Evolutionary conservation across 1,139 yeast species (phyloP).

Genomic region (Candida neerlandica): DNA sequence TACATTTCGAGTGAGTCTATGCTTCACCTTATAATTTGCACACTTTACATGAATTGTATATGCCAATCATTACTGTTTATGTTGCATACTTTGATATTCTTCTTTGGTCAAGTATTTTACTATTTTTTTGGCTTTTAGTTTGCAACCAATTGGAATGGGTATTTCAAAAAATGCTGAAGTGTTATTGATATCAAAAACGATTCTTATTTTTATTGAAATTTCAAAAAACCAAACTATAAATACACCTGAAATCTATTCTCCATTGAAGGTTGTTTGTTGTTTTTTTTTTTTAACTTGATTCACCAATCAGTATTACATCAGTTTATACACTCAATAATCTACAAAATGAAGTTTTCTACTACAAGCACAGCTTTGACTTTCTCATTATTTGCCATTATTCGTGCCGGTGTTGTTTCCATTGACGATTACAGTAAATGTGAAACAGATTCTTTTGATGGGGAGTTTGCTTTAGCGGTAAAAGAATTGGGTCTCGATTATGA

Average conservation of each 20-base stretch:
- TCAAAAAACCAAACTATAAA: background rate
- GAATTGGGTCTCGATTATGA: background rate
- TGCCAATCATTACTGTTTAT: no score
- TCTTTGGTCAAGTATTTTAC: background rate
- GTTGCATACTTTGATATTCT: background rate
- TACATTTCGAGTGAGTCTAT: no score
- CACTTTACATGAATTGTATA: background rate
- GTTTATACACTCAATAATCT: background rate
- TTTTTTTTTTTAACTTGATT: background rate
- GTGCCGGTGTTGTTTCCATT: background rate
- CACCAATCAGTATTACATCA: no score
- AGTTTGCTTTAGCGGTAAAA: constrained; percentile 3
- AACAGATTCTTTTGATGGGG: background rate
- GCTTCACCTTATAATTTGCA: background rate
- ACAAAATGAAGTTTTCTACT: background rate
- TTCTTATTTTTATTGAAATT: background rate
- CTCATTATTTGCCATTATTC: background rate
- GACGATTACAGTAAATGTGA: background rate
- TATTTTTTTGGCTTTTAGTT: no score
- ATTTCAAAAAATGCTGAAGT: background rate
- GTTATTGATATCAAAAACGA: background rate
- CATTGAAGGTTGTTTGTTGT: background rate
- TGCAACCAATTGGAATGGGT: no score
- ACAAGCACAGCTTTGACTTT: background rate
- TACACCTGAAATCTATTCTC: background rate